Base-by-base conservation (phyloP, 495 filamentous ascomycete genomes). In the Gamarada debralockiae region DNA sequence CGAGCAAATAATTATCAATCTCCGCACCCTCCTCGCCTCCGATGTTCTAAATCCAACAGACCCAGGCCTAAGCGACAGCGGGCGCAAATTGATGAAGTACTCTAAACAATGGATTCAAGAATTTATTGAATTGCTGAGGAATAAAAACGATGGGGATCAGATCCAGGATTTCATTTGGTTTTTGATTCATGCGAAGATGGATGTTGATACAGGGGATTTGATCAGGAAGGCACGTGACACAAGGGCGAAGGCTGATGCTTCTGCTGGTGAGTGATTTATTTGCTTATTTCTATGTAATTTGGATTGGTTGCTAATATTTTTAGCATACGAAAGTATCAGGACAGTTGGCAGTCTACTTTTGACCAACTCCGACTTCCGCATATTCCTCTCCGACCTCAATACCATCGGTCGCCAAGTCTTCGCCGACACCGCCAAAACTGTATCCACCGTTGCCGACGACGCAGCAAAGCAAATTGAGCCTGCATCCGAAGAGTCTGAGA, bases 81-180 rank as follows among this genome's bases (percentile, higher is more conserved):
- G 90, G 45, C 80, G 85, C 14, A 76, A 83, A 46, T 73, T 96
- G 21, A 71, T 85, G 31, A 86, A 87, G 53, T 85, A 87, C 61
- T 73, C 74, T 36, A 85, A 86, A 61, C 76, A 85, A 57, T 89
- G 79, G 76, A 71, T 96, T 2, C 75, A 78, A 45, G 70, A 86
- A 43, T 81, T 95, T 58, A 91, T 95, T 57, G 82, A 88, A 27
- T 68, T 95, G 13, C 63, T 96, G 21, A 73, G 78, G 50, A 74
- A 89, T 53, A 97, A 96, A 76, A 96, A 96, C 65, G 67, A 72
- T 52, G 59, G 79, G n/a, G 90, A 96, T 68, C 82, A 93, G 61
- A 76, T 96, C 36, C 92, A 97, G 67, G 88, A 96, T 54, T 87
- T 96, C 54, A 72, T 96, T 41, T 97, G 92, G 91, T 91, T 81